These are phyloP conservation scores for Rhynchosporium graminicola DNA, from an alignment of 2,329 filamentous ascomycete genomes.

Conservation along the genomic window DNA sequence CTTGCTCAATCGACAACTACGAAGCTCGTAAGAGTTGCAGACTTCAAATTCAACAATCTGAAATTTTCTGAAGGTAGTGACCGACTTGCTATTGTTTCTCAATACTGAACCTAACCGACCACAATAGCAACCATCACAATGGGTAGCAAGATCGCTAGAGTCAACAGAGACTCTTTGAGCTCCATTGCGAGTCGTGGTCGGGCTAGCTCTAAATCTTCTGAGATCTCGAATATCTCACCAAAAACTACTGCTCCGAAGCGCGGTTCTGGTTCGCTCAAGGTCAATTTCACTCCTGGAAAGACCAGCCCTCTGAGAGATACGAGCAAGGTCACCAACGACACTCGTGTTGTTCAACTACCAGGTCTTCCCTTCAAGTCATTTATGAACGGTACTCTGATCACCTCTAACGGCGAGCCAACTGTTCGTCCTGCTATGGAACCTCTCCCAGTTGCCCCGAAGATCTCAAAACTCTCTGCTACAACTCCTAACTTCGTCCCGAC, in stretches of 20 bases:
- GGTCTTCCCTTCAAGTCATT: slow-evolving; percentile 18
- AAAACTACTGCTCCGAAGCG: neutral
- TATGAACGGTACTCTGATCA: slow-evolving; percentile 19
- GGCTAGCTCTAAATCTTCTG: neutral
- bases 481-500: slow-evolving; percentile 14
- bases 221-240: slow-evolving; percentile 3
- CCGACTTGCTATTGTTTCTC: neutral
- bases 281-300: neutral
- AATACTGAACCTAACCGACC: neutral
- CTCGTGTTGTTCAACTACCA: neutral
- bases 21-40: neutral
- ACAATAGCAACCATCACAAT: slow-evolving; percentile 1
- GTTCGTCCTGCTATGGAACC: slow-evolving; percentile 1
- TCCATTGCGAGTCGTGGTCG: neutral
- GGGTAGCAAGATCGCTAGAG: neutral
- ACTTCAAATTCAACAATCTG: neutral
- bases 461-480: slow-evolving; percentile 12
- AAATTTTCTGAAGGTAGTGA: neutral
- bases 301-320: neutral
- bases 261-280: neutral
- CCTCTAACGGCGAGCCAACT: slow-evolving; percentile 16
- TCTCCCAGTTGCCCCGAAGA: slow-evolving; percentile 2
- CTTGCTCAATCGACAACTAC: neutral
- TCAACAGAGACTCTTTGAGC: slow-evolving; percentile 4
- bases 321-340: neutral